Conservation (phyloP, 2,329 filamentous ascomycete genomes). For the Monilinia aucupariae region DNA sequence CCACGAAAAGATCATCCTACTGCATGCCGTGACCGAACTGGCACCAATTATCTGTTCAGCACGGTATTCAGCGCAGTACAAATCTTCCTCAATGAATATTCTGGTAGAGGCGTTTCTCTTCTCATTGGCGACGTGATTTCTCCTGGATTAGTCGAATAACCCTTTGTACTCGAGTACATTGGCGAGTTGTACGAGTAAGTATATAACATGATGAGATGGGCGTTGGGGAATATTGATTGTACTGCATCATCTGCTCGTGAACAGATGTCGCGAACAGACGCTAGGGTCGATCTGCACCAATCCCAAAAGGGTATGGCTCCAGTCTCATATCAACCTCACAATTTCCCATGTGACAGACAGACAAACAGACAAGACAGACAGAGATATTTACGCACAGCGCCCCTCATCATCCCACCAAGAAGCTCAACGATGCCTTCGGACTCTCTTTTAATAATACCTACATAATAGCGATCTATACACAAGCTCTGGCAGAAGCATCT, state of each 20-base stretch:
- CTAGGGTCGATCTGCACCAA: background rate
- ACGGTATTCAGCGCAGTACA: background rate
- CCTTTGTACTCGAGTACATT: no score
- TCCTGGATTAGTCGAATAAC: background rate
- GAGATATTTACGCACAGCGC: background rate
- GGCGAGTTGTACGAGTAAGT: no score
- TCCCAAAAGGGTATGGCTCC: slow-evolving; percentile 8
- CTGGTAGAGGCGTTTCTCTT: background rate
- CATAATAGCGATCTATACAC: slow-evolving; percentile 7
- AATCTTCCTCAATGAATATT: background rate
- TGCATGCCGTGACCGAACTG: background rate
- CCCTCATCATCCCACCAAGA: background rate
- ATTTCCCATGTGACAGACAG: slow-evolving; percentile 10
- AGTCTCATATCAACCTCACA: background rate
- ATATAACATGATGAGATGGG: background rate
- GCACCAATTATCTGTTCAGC: background rate
- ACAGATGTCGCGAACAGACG: background rate
- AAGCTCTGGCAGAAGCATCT: slow-evolving; percentile 11
- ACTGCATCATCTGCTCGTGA: background rate
- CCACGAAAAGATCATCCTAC: background rate
- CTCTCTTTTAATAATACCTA: slow-evolving; percentile 2
- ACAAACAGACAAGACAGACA: background rate
- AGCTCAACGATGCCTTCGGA: slow-evolving; percentile 10
- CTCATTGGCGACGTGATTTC: background rate
- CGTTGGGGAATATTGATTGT: background rate